Conservation (phyloP, 75 land plant species). For the Chamaecyparis obtusa region DNA sequence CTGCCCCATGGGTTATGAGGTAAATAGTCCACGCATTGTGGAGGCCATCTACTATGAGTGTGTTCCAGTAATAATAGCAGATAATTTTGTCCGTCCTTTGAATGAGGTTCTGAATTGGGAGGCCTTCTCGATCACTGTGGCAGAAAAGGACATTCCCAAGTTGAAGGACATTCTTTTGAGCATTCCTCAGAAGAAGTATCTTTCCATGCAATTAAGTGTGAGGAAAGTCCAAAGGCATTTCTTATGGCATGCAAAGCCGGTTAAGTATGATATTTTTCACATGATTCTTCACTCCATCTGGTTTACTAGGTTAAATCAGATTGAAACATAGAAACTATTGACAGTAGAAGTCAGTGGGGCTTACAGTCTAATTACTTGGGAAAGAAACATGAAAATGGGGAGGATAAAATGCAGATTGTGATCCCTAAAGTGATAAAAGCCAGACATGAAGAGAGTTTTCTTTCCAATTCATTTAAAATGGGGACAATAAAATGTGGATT, state of each 20-base stretch:
- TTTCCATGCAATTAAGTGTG: slow-evolving; percentile 54
- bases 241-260: slow-evolving; percentile 54
- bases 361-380: neutral
- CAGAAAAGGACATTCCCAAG: slow-evolving; percentile 76
- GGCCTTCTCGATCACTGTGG: slow-evolving; percentile 61
- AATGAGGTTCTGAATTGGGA: slow-evolving; percentile 75
- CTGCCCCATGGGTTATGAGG: slow-evolving; percentile 68
- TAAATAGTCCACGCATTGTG: slow-evolving; percentile 65
- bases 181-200: slow-evolving; percentile 50
- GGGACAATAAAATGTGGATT: neutral
- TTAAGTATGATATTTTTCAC: slow-evolving; percentile 67
- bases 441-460: neutral
- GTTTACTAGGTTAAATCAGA: slow-evolving; percentile 52
- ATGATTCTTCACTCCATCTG: slow-evolving; percentile 79
- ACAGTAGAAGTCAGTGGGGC: neutral
- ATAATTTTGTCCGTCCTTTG: slow-evolving; percentile 69
- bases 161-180: slow-evolving; percentile 58
- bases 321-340: slow-evolving; percentile 5
- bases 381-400: neutral
- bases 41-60: slow-evolving; percentile 64
- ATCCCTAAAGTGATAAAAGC: neutral
- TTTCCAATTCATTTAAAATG: neutral
- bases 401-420: neutral
- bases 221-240: slow-evolving; percentile 73
- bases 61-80: slow-evolving; percentile 70